Evolutionary conservation across 495 filamentous ascomycete species (phyloP).

Genomic region (Jackrogersella multiformis): DNA sequence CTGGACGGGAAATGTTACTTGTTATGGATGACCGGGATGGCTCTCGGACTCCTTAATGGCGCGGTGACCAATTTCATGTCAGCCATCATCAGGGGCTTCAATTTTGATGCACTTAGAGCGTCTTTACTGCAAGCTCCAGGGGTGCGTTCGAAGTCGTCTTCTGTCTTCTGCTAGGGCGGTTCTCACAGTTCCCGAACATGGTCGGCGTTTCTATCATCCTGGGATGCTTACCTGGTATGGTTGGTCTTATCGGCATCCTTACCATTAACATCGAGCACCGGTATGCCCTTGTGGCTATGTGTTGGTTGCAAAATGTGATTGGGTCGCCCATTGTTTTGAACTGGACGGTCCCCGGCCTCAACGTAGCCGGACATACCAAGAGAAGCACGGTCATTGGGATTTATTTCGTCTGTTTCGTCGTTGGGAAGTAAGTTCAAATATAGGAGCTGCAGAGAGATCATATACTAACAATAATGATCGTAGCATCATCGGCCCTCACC

Average conservation of each 20-base stretch:
- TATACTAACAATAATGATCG: constrained; percentile 21
- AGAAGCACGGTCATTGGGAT: constrained; percentile 44
- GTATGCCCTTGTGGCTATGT: constrained; percentile 62
- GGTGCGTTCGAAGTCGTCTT: constrained; percentile 55
- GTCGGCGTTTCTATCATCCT: constrained; percentile 38
- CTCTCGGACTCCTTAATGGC: constrained; percentile 57
- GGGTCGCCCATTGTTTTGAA: constrained; percentile 53
- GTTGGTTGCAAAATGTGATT: constrained; percentile 60
- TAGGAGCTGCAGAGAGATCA: not conserved
- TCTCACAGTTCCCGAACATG: constrained; percentile 52
- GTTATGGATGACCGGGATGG: constrained; percentile 49
- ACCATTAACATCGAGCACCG: constrained; percentile 52
- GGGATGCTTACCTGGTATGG: constrained; percentile 37
- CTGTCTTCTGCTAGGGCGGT: constrained; percentile 48
- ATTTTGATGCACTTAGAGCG: constrained; percentile 44
- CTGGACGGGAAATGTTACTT: constrained; percentile 54
- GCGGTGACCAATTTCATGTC: constrained; percentile 59
- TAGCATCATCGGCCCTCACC: constrained; percentile 47
- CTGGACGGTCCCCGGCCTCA: constrained; percentile 42
- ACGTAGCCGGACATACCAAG: constrained; percentile 49
- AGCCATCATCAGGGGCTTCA: constrained; percentile 56
- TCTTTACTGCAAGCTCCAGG: constrained; percentile 59
- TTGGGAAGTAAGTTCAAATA: constrained; percentile 29
- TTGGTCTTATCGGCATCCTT: constrained; percentile 36
- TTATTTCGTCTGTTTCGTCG: constrained; percentile 45